Conservation (phyloP, 805 yeast genomes). For the Yarrowia phangngaensis region DNA sequence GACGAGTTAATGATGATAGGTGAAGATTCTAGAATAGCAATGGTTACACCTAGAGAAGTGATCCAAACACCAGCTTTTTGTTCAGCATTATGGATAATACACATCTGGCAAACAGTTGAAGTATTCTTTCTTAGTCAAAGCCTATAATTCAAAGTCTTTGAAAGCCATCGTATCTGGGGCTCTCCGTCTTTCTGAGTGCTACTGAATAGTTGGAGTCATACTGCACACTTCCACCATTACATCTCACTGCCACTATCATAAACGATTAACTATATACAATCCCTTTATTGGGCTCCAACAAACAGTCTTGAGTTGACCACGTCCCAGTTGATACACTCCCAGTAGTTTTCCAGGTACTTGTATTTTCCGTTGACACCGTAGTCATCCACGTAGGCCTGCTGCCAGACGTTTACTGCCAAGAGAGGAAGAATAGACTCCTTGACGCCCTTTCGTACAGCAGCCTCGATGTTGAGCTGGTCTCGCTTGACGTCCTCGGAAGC, state of each 20-base stretch:
- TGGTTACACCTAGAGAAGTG: no score
- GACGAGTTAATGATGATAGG: no score
- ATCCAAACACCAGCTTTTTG: no score
- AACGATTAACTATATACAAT: constrained; percentile 17
- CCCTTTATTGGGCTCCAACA: constrained; percentile 22
- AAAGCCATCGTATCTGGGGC: no score
- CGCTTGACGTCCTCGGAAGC: constrained; percentile 44
- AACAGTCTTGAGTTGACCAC: constrained; percentile 34
- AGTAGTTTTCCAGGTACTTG: constrained; percentile 65
- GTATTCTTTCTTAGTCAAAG: no score
- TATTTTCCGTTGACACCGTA: constrained; percentile 74
- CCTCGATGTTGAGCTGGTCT: constrained; percentile 43
- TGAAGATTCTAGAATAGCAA: no score
- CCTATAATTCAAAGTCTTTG: no score
- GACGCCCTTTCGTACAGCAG: constrained; percentile 45
- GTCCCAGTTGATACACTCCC: constrained; percentile 82
- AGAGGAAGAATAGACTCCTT: constrained; percentile 53
- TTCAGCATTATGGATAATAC: no score
- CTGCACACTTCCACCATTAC: no score
- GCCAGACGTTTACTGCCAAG: constrained; percentile 81
- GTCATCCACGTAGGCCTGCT: constrained; percentile 78
- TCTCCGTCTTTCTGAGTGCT: no score
- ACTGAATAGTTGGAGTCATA: no score
- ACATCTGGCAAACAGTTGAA: no score
- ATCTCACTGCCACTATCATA: background rate